Conservation (phyloP, 2,329 filamentous ascomycete genomes). For the Colletotrichum sp. region DNA sequence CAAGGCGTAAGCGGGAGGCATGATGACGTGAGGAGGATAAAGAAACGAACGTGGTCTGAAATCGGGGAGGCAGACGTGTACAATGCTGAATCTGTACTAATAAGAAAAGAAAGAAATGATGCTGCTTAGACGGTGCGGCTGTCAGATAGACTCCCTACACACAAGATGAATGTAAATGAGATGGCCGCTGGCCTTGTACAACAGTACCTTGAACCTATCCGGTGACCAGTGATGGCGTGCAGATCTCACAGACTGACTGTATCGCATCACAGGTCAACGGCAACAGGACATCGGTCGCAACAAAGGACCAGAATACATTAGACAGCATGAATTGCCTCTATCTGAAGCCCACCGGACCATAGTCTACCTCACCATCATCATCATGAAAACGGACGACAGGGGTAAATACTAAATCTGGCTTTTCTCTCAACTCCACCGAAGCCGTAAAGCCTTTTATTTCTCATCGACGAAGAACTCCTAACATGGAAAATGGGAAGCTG, state of each 20-base stretch:
- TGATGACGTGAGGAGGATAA: not conserved
- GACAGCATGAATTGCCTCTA: not conserved
- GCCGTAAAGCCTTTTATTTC: constrained; percentile 10
- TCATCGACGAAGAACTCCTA: constrained; percentile 13
- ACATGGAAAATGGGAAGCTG: constrained; percentile 1
- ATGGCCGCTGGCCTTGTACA: not conserved
- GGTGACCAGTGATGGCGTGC: not conserved
- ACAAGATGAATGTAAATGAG: not conserved
- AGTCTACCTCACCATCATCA: not conserved
- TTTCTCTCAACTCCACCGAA: constrained; percentile 3
- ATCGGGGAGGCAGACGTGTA: not conserved
- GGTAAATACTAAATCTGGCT: not conserved
- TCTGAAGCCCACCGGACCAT: not conserved
- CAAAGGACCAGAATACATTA: not conserved
- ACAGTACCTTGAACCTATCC: not conserved
- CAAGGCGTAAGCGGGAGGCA: not conserved
- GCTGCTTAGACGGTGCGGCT: not conserved
- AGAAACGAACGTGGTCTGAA: not conserved
- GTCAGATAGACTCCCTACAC: not conserved
- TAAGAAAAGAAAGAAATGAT: not conserved
- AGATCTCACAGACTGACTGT: not conserved
- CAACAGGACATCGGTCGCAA: not conserved
- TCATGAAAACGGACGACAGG: not conserved
- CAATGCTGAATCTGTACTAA: constrained; percentile 9
- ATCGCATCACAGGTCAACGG: not conserved